Evolutionary conservation across 2,329 filamentous ascomycete genomes (phyloP), one percentile per base, ranked within the genome.

Genomic region (Ophiostoma quercus): DNA sequence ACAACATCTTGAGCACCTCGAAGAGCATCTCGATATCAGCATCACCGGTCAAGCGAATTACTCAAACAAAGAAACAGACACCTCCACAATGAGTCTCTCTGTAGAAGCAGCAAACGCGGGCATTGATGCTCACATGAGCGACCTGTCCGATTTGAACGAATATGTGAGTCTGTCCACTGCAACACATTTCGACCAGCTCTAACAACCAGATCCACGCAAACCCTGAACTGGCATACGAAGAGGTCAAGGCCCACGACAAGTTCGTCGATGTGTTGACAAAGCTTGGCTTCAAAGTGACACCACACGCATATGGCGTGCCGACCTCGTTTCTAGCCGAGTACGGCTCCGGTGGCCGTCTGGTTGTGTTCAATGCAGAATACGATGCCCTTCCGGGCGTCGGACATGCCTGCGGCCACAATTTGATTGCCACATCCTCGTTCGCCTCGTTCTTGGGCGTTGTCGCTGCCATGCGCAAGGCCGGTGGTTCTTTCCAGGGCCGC

Each of bases 211-310:
- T 81, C 14, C 79, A 81, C 67, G 70, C 73, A 3, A 77, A 85
- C 68, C 84, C 84, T 0, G 84, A 87, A 74, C 76, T 83, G 0
- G 80, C 78, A 2, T 86, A 81, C 73, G 74, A 85, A 67, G 85
- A 87, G 73, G 76, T 80, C 73, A 78, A 78, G 25, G 84, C 85
- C 3, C 84, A 86, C 72, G 80, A 84, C 57, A 79, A 77, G 5
- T 80, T 87, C 67, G 80, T 79, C 19, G 72, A 76, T 6, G 79
- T 83, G 43, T 76, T 86, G 0, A 77, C 81, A 57, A 70, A 74
- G 2, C 78, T 80, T 1, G 84, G 82, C 0, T 83, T 82, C 73
- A 68, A 73, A 0, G 83, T 86, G 6, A 82, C 77, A 2, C 79
- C 79, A 1, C 80, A 84, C 68, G 81, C 83, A 0, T 85, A 85